A percentile compares a stretch with the other conserved stretches of the same genome.
These are phyloP conservation scores for Lactarius psammicola DNA, from an alignment of 768 basidiomycete genomes.

Conservation along the genomic window DNA sequence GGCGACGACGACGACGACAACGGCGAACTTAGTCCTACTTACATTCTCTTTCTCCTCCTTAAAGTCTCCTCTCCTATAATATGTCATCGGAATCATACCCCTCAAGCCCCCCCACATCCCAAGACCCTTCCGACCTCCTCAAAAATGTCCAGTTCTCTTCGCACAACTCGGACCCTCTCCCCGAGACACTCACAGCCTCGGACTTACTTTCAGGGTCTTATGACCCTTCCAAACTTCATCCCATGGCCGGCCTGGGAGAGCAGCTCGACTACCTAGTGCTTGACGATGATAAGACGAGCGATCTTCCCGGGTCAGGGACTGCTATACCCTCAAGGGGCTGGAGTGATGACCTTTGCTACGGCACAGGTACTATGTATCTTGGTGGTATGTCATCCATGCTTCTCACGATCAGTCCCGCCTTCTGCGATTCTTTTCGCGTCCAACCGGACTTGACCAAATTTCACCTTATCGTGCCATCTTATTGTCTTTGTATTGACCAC, in stretches of 20 bases:
- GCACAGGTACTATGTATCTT: constrained; percentile 98
- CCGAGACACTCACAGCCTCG: constrained; percentile 71
- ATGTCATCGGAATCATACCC: constrained; percentile 23
- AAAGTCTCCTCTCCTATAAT: constrained; percentile 5
- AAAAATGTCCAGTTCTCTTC: constrained; percentile 29
- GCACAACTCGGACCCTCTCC: constrained; percentile 41
- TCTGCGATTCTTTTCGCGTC: constrained; percentile 45
- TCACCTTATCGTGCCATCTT: constrained; percentile 43
- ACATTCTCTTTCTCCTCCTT: background rate
- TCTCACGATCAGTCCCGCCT: constrained; percentile 34
- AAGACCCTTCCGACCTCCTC: constrained; percentile 24
- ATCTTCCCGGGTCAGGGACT: constrained; percentile 84
- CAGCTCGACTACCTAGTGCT: constrained; percentile 94
- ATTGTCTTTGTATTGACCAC: constrained; percentile 78
- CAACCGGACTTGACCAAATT: constrained; percentile 46
- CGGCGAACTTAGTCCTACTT: background rate
- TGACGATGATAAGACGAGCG: constrained; percentile 93
- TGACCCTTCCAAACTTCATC: constrained; percentile 91
- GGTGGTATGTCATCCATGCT: constrained; percentile 64
- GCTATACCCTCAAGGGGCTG: constrained; percentile 95
- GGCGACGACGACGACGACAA: constrained; percentile 18
- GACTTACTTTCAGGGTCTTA: constrained; percentile 86
- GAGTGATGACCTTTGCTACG: constrained; percentile 99
- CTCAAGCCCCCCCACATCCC: constrained; percentile 3
- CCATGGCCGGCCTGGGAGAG: constrained; percentile 87